Evolutionary conservation across 169 alveolate genomes (phyloP).

Genomic region (Perkinsus marinus): DNA sequence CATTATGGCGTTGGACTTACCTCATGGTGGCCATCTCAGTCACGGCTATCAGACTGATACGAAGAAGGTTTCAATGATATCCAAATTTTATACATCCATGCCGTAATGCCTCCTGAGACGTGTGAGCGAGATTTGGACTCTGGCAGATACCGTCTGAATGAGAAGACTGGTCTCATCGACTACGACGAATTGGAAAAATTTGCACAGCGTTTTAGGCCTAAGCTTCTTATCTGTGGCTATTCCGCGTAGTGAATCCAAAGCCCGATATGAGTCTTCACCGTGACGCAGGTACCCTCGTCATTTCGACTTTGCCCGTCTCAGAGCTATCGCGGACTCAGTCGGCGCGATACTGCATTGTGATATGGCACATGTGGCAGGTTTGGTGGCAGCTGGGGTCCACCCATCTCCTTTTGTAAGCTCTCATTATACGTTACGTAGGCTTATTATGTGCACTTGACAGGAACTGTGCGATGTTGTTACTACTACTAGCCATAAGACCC

Average conservation of each 20-base stretch:
- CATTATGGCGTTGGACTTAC: constrained; percentile 58
- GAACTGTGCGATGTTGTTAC: constrained; percentile 91
- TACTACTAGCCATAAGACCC: constrained; percentile 80
- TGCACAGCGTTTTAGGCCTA: constrained; percentile 46
- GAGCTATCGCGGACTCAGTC: constrained; percentile 67
- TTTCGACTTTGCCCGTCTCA: constrained; percentile 36
- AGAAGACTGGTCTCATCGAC: constrained; percentile 74
- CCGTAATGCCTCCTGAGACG: too few relatives aligned
- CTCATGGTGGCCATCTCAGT: constrained; percentile 70
- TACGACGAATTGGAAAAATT: constrained; percentile 77
- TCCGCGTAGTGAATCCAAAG: too few relatives aligned
- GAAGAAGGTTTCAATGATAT: constrained; percentile 21
- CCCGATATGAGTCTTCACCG: too few relatives aligned
- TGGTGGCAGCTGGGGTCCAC: not conserved
- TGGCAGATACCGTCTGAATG: not conserved
- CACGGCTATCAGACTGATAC: constrained; percentile 49
- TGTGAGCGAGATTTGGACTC: too few relatives aligned
- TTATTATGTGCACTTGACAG: too few relatives aligned
- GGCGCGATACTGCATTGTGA: not conserved
- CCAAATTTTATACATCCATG: not conserved
- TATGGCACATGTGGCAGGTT: constrained; percentile 12
- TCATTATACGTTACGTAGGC: too few relatives aligned
- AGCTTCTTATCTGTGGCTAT: constrained; percentile 44
- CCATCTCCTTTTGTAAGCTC: too few relatives aligned
- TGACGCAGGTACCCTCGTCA: constrained; percentile 45